Evolutionary conservation across 305 asterid species (phyloP).

Genomic region (Coffea humblotiana): DNA sequence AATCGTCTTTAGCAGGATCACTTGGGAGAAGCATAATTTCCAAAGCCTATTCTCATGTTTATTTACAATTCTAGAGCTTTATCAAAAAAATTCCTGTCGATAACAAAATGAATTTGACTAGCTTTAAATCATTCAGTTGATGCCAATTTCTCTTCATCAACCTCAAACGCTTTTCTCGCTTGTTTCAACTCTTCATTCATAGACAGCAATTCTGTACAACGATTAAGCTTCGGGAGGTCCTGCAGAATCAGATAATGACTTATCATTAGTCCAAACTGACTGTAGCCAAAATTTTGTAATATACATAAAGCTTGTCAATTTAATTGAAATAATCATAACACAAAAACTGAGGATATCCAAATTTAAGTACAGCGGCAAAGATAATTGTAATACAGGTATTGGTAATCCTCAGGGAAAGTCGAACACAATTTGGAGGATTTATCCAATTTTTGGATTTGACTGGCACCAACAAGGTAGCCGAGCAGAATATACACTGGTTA

Average conservation of each 20-base stretch:
- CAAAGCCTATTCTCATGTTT: no score
- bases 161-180: constrained; percentile 84
- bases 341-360: not conserved
- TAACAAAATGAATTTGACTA: not conserved
- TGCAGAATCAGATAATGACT: constrained; percentile 25
- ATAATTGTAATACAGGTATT: not conserved
- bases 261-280: not conserved
- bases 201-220: constrained; percentile 72
- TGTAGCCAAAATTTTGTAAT: not conserved
- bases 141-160: constrained; percentile 83
- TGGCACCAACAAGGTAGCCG: not conserved
- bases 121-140: constrained; percentile 43
- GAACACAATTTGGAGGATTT: not conserved
- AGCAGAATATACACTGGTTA: not conserved
- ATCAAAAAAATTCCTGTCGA: not conserved
- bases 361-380: not conserved
- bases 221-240: constrained; percentile 90
- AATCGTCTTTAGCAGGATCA: no score
- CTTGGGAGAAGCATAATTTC: no score
- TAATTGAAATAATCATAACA: not conserved
- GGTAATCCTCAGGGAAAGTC: not conserved
- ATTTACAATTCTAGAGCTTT: not conserved
- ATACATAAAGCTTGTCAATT: not conserved
- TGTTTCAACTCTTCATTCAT: constrained; percentile 97
- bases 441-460: not conserved